Evolutionary conservation across 306 rosid genomes (phyloP).

Genomic region (Dryas octopetala): DNA sequence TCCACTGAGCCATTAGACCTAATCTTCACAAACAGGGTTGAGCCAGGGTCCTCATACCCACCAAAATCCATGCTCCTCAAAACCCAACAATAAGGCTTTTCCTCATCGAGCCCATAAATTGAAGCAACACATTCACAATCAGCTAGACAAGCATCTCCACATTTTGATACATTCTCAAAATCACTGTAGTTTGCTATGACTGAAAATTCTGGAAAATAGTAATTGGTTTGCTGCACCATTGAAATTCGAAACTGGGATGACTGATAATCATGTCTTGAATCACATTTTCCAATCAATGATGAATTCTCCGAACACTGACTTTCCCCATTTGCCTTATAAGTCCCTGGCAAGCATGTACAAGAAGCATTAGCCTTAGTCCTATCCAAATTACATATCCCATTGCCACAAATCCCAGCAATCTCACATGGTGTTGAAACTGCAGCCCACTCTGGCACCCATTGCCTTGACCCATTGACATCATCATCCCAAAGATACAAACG

Average conservation of each 20-base stretch:
- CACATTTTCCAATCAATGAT: conserved; percentile 61
- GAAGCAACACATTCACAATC: conserved; percentile 94
- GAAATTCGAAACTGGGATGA: conserved; percentile 54
- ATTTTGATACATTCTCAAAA: conserved; percentile 52
- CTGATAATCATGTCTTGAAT: conserved; percentile 32
- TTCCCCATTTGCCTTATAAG: conserved; percentile 46
- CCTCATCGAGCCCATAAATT: conserved; percentile 77
- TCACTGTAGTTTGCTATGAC: conserved; percentile 85
- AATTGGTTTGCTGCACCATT: conserved; percentile 70
- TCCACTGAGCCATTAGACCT: conserved; percentile 52
- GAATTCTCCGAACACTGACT: conserved; percentile 74
- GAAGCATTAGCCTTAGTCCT: conserved; percentile 65
- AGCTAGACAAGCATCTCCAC: conserved; percentile 83
- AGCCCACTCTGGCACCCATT: conserved; percentile 96
- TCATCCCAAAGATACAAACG: conserved; percentile 79
- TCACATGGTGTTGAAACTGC: conserved; percentile 88
- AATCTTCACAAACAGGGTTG: conserved; percentile 79
- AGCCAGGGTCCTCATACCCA: conserved; percentile 81
- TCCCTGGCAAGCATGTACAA: conserved; percentile 84
- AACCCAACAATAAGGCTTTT: conserved; percentile 83
- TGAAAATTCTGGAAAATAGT: conserved; percentile 70
- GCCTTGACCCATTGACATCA: conserved; percentile 76
- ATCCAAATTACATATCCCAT: conserved; percentile 75
- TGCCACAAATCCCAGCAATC: conserved; percentile 91
- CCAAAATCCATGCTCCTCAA: conserved; percentile 79